A percentile compares a stretch with the other conserved stretches of the same genome.
Evolutionary conservation across 2,329 filamentous ascomycete genomes (phyloP).

Genomic region (Beauveria asiatica): DNA sequence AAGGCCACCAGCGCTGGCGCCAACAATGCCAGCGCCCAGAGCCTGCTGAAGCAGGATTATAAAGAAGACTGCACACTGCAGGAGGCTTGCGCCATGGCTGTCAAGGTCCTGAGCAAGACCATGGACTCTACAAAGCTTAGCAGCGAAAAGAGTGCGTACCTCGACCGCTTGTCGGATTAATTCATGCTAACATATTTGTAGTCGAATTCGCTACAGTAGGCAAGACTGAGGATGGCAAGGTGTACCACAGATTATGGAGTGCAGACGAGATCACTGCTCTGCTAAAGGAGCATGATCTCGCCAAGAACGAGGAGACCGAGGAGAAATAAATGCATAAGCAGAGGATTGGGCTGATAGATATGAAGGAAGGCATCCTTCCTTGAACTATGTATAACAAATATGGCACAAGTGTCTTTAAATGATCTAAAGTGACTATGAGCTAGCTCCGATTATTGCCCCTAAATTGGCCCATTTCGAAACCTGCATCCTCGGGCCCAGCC

Average conservation of each 20-base stretch:
- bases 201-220: conserved; percentile 98
- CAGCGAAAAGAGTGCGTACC: conserved; percentile 86
- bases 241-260: conserved; percentile 96
- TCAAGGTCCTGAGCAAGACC: conserved; percentile 99
- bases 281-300: conserved; percentile 90
- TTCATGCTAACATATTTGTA: conserved; percentile 29
- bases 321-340: conserved; percentile 40
- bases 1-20: conserved; percentile 97
- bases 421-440: neutral
- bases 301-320: conserved; percentile 71
- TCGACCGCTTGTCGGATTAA: neutral
- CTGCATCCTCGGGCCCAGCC: conserved; percentile 35
- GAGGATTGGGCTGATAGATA: conserved; percentile 9
- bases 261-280: conserved; percentile 93
- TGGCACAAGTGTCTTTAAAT: neutral
- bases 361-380: neutral
- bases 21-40: conserved; percentile 96
- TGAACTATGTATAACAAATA: conserved; percentile 13
- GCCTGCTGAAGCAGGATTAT: conserved; percentile 97
- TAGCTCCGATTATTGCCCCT: neutral
- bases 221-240: conserved; percentile 87
- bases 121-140: conserved; percentile 99
- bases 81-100: conserved; percentile 93
- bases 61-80: conserved; percentile 96
- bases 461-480: conserved; percentile 24